Evolutionary conservation across 2,329 filamentous ascomycete genomes (phyloP), one percentile per base, ranked within the genome.

Genomic region (Colletotrichum liaoningense): DNA sequence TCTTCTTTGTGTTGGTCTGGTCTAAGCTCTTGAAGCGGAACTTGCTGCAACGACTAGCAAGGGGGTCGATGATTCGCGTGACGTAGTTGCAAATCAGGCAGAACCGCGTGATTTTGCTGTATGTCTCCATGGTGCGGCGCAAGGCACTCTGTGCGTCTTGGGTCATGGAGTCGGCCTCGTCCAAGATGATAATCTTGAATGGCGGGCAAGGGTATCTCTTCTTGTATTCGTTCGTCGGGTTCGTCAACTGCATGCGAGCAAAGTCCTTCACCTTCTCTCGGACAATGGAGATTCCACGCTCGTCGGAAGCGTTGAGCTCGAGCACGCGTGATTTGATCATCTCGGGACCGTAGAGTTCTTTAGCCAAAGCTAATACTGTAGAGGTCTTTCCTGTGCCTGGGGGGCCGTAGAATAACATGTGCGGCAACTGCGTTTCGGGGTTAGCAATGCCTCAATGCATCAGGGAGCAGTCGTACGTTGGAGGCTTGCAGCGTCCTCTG

Each of bases 1-100:
- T 88, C 79, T 88, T 90, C 78, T 91, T 92, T 8, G 97, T 95
- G 80, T 97, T 97, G 8, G 90, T 91, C 79, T 95, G 93, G 81
- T 98, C 96, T 75, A 99, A 86, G 76, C 94, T 94, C 90, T 99
- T 99, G 89, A 99, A 99, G 38, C 97, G 89, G 82, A 99, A 99
- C 84, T 99, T 99, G 83, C 92, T 95, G 86, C 97, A 99, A 78
- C 97, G 90, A 81, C 92, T 95, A 1, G 97, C 97, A 26, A 99
- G 86, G 7, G 97, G 97, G 81, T 99, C 97, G 79, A 99, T 99
- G 81, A 99, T 99, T 72, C 97, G 89, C 4, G 97, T 98, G 58
- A 99, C 97, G 79, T 99, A 99, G 84, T 99, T 99, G 85, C 97
- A 99, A 72, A 98, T 96, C 55, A 99, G 88, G 81, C 97, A 98